These are phyloP conservation scores for Mortierella sp. DNA, from an alignment of 371 early-diverging fungal species.

Conservation along the genomic window DNA sequence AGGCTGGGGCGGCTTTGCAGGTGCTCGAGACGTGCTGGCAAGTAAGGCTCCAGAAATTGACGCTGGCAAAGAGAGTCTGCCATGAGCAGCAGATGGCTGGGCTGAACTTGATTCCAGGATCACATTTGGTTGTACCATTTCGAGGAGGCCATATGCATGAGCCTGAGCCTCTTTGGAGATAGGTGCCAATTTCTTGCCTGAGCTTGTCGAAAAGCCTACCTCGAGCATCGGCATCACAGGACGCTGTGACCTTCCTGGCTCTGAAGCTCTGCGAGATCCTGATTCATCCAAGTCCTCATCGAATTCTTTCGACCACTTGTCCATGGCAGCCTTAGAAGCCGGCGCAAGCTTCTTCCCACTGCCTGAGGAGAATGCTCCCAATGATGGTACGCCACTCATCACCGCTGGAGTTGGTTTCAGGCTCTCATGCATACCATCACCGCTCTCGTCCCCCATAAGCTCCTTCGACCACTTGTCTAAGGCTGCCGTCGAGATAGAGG, in stretches of 20 bases:
- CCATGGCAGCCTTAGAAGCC: not conserved
- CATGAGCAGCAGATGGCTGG: not conserved
- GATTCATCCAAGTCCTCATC: not conserved
- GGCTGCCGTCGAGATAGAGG: too few relatives aligned
- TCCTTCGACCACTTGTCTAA: not conserved
- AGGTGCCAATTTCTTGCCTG: conserved; percentile 32
- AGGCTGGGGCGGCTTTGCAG: conserved; percentile 1
- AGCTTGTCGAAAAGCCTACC: conserved; percentile 34
- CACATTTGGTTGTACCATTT: conserved; percentile 13
- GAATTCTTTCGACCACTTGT: not conserved
- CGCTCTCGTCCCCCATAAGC: not conserved
- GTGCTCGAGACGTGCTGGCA: not conserved
- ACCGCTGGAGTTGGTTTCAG: too few relatives aligned
- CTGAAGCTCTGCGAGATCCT: not conserved
- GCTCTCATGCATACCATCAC: too few relatives aligned
- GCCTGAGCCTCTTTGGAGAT: conserved; percentile 40
- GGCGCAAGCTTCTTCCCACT: not conserved
- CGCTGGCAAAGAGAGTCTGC: not conserved
- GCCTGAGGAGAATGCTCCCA: not conserved
- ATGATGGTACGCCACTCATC: too few relatives aligned
- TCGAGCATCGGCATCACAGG: not conserved
- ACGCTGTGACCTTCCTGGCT: not conserved
- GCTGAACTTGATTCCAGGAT: not conserved
- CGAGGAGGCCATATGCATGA: conserved; percentile 30
- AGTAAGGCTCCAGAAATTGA: not conserved